Base-by-base conservation (phyloP, 768 basidiomycete species). In the Symmetrospora coprosmae region DNA sequence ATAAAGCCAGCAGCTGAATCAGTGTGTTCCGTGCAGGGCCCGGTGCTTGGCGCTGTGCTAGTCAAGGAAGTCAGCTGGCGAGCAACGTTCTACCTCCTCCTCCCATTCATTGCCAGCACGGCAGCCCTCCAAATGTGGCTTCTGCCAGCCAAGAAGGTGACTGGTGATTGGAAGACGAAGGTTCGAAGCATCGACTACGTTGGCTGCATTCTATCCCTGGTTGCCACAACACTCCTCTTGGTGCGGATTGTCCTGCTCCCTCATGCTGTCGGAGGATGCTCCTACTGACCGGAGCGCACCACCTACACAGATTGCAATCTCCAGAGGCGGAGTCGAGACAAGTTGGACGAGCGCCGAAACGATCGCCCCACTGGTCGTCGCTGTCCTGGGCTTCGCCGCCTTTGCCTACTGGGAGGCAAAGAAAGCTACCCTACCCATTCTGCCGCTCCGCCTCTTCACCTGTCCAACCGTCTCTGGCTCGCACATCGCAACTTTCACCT, bases 101-200 rank as follows among this genome's bases (percentile, higher is more conserved):
- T 56, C 14, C 52, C 52, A 3, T 9, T 56, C 21, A 56, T 56
- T 6, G 52, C 39, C 13, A 6, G 40, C 52, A 30, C 52, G 5
- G 52, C 17, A 4, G 9, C 27, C 7, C 39, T 56, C 16, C 52
- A 56, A 23, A 23, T 37, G 25, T 13, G 21, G 16, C 28, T 56
- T 25, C 14, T 56, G 11, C 52, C 52, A 14, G 52, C 39, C 13
- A 56, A 56, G 39, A 40, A 37, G n/a, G 28, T 40, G 9, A 23
- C 52, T 23, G 52, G 52, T 9, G 40, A 33, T 30, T 56, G 52
- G 52, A 14, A 28, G 27, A 19, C 40, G 13, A 56, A 56, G 38
- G 4, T 56, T 6, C 19, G 13, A 14, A n/a, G 13, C 9, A 27
- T 56, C 21, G 52, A 56, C 40, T 56, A 35, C 11, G 17, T 56